Conservation (phyloP, 371 early-diverging fungal genomes). For the Mucor mucedo region DNA sequence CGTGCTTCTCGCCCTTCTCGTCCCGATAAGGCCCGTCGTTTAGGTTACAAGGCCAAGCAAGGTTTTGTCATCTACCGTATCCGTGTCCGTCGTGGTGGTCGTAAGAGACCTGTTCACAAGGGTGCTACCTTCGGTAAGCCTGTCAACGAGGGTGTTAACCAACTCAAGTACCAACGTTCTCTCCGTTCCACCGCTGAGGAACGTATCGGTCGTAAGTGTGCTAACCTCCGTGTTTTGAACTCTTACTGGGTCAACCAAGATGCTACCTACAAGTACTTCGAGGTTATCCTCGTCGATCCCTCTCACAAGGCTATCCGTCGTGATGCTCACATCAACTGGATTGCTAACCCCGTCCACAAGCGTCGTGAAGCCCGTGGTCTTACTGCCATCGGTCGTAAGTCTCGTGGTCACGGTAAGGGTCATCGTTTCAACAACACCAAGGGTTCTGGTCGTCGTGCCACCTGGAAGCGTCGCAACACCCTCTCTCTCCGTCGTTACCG, state of each 20-base stretch:
- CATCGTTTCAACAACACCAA: constrained; percentile 97
- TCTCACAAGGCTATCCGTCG: constrained; percentile 96
- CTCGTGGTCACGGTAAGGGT: constrained; percentile 98
- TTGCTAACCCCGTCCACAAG: constrained; percentile 96
- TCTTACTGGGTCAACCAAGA: constrained; percentile 99
- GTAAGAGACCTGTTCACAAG: constrained; percentile 96
- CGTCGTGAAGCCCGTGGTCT: constrained; percentile 98
- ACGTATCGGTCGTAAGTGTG: constrained; percentile 95
- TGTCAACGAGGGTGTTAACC: constrained; percentile 95
- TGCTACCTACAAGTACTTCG: constrained; percentile 98
- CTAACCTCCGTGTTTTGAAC: constrained; percentile 96
- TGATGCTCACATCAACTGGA: constrained; percentile 99
- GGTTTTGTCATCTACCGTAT: constrained; percentile 98
- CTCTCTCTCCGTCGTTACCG: constrained; percentile 84
- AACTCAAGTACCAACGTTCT: constrained; percentile 96
- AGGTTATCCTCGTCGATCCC: constrained; percentile 98
- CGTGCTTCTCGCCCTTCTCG: constrained; percentile 98
- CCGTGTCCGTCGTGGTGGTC: constrained; percentile 98
- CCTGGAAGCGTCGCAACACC: constrained; percentile 81
- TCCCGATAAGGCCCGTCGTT: constrained; percentile 98
- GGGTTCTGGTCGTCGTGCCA: constrained; percentile 92
- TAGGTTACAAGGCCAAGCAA: constrained; percentile 99
- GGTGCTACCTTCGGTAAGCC: constrained; percentile 99
- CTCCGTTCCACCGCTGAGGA: constrained; percentile 95
- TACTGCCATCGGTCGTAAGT: constrained; percentile 96